Evolutionary conservation across 495 filamentous ascomycete species (phyloP).

Genomic region (Letharia lupina): DNA sequence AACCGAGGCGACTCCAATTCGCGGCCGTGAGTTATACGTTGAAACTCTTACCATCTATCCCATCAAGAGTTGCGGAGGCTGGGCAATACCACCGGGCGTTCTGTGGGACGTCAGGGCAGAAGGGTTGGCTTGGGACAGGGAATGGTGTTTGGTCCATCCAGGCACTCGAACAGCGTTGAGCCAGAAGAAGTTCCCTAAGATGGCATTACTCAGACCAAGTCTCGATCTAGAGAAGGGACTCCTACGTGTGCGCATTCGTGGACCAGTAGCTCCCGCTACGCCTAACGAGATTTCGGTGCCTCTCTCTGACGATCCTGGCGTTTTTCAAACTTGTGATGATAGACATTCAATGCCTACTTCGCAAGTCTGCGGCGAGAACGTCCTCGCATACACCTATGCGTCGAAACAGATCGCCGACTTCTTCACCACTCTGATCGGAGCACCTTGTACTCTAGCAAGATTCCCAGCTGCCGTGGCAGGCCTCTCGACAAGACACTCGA

Average conservation of each 20-base stretch:
- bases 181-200: slow-evolving; percentile 63
- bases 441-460: slow-evolving; percentile 62
- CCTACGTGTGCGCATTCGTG: slow-evolving; percentile 32
- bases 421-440: slow-evolving; percentile 54
- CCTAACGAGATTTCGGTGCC: slow-evolving; percentile 45
- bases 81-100: slow-evolving; percentile 43
- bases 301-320: slow-evolving; percentile 44
- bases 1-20: background rate
- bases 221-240: slow-evolving; percentile 51
- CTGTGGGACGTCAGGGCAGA: slow-evolving; percentile 60
- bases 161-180: slow-evolving; percentile 62
- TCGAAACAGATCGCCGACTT: slow-evolving; percentile 50
- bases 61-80: slow-evolving; percentile 71
- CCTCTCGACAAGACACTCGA: slow-evolving; percentile 51
- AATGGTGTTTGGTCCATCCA: slow-evolving; percentile 75
- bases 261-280: slow-evolving; percentile 6
- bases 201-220: slow-evolving; percentile 60
- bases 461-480: slow-evolving; percentile 46
- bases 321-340: slow-evolving; percentile 33
- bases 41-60: slow-evolving; percentile 43
- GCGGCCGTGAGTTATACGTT: slow-evolving; percentile 16
- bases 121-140: slow-evolving; percentile 73
- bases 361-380: slow-evolving; percentile 63
- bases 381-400: slow-evolving; percentile 51
- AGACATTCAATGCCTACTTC: slow-evolving; percentile 27